phyloP scores from a whole-genome alignment of 768 basidiomycete genomes.

The Leccinum subgranulosum region DNA sequence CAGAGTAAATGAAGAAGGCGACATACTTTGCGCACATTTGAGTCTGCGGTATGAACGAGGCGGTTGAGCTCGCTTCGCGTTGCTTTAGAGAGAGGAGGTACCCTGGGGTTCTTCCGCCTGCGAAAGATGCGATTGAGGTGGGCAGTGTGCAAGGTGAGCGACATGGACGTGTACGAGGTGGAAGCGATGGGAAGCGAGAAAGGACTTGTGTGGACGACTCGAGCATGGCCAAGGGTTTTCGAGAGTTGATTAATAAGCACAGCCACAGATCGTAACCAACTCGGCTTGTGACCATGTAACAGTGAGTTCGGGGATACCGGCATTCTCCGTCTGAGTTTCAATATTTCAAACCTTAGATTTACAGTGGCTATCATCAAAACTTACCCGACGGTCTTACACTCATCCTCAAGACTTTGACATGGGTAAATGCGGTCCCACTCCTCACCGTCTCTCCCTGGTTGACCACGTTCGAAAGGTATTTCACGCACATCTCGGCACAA shows the following conservation, averaged over 20 bases:
- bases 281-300: too few species aligned
- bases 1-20: conserved; percentile 24
- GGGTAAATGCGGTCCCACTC: conserved; percentile 54
- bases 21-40: conserved; percentile 53
- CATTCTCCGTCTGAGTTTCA: conserved; percentile 28
- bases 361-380: conserved; percentile 52
- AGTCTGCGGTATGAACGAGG: conserved; percentile 60
- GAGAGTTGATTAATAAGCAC: conserved; percentile 2
- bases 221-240: conserved; percentile 22
- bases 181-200: conserved; percentile 27
- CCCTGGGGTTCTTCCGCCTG: conserved; percentile 45
- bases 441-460: conserved; percentile 1
- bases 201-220: conserved; percentile 1
- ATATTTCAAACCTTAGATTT: conserved; percentile 36
- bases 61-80: conserved; percentile 68
- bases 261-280: conserved; percentile 24
- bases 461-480: conserved; percentile 66
- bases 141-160: conserved; percentile 31
- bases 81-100: conserved; percentile 37
- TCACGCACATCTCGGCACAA: conserved; percentile 97
- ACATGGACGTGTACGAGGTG: conserved; percentile 18
- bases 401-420: conserved; percentile 75
- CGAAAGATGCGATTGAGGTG: conserved; percentile 33
- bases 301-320: not conserved
- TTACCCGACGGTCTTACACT: conserved; percentile 34